Evolutionary conservation across 257 asterid genomes (phyloP), one percentile per base, ranked within the genome.

Genomic region (Fraxinus pennsylvanica): DNA sequence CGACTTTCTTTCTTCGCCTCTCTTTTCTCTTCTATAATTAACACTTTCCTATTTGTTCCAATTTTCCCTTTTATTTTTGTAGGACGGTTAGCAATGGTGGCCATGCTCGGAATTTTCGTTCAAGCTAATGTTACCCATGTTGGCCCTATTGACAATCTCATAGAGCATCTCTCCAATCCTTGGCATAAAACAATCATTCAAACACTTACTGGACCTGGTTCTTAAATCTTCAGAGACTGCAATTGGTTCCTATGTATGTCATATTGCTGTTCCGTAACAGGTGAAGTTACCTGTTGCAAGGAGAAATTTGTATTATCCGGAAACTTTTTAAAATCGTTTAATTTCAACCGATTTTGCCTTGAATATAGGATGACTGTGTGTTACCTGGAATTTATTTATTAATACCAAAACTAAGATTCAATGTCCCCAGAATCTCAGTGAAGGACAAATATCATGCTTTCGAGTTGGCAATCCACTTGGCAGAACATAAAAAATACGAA

Each of bases 71-170:
- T 1, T 17, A 70, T 43, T 43, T 74, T 36, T 78, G 81, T 35
- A 92, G 97, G 98, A 74, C 76, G 97, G 81, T 80, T 94, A 43
- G 52, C 52, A 43, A 43, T 43, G 52, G 52, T 43, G 52, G 52
- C 52, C 52, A 43, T 43, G 52, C 52, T 43, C 32, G 98, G 98
- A 22, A 33, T 94, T 74, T 84, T 94, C 41, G 97, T 91, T 39
- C 98, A 94, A 85, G 97, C 97, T 80, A 86, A 88, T 74, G 97
- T 90, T 10, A 94, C 97, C 47, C 96, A 92, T 65, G 94, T 84
- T 69, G 98, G 98, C 68, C 98, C 98, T 0, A 83, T 94, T 21
- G 97, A 94, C 32, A 93, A 90, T 80, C 92, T 93, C 78, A 65
- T 89, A 22, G 82, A 90, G 72, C 98, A 93, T 75, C 91, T 91